Evolutionary conservation across 2,329 filamentous ascomycete genomes (phyloP).

Genomic region (Magnaporthales sp.): DNA sequence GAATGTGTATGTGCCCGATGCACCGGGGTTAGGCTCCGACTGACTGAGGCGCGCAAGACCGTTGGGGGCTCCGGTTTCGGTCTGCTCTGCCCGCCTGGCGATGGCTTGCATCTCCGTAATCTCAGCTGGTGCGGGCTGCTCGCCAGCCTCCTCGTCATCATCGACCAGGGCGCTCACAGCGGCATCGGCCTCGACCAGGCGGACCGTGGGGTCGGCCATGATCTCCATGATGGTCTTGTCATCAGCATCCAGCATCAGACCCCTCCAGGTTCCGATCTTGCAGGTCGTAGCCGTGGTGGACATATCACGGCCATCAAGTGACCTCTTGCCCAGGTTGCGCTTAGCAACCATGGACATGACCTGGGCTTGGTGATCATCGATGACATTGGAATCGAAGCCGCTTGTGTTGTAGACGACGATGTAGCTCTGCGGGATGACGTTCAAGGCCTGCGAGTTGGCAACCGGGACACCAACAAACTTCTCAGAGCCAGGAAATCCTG

Average conservation of each 20-base stretch:
- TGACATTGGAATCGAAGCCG: constrained; percentile 35
- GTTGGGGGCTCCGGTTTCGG: constrained; percentile 43
- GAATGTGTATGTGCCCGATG: constrained; percentile 37
- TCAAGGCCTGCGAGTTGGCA: constrained; percentile 35
- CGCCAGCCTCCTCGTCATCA: background rate
- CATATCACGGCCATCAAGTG: constrained; percentile 34
- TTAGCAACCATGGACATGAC: constrained; percentile 42
- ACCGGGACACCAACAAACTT: constrained; percentile 32
- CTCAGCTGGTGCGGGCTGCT: background rate
- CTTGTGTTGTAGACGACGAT: constrained; percentile 60
- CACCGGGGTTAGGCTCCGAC: constrained; percentile 12
- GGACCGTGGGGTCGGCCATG: constrained; percentile 32
- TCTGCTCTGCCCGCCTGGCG: constrained; percentile 23
- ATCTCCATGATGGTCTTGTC: constrained; percentile 30
- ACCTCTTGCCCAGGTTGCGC: constrained; percentile 47
- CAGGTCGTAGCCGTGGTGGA: constrained; percentile 38
- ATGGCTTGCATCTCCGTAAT: background rate
- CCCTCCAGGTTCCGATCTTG: constrained; percentile 40
- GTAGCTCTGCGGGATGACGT: constrained; percentile 48
- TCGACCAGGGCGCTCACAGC: constrained; percentile 23
- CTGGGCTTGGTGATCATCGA: constrained; percentile 38
- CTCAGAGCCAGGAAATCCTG: background rate
- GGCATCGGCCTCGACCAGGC: constrained; percentile 37
- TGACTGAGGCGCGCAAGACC: constrained; percentile 47
- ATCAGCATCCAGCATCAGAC: constrained; percentile 32